Evolutionary conservation across 139 green algal species (phyloP).

Genomic region (Deuterostichococcus epilithicus): DNA sequence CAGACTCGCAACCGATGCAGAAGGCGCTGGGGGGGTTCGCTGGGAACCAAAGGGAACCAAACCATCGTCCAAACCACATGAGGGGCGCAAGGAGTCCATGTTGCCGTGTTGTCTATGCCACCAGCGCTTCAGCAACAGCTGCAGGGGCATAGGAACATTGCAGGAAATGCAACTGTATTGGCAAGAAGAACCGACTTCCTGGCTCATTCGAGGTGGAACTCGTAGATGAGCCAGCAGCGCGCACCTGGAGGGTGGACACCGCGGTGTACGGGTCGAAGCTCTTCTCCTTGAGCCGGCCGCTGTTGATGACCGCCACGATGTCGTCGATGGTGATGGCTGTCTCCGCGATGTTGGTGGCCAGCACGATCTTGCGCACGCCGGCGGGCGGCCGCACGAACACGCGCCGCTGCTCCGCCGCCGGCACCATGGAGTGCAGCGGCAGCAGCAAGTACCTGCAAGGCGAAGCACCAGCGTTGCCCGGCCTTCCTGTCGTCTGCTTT

Average conservation of each 20-base stretch:
- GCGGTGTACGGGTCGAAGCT: conserved; percentile 76
- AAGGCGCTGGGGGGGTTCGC: neutral
- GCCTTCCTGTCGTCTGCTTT: too few relatives aligned
- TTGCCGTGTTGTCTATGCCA: too few relatives aligned
- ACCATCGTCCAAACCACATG: too few relatives aligned
- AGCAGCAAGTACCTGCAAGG: conserved; percentile 46
- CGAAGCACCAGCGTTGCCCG: too few relatives aligned
- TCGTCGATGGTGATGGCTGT: conserved; percentile 85
- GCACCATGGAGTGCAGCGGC: conserved; percentile 74
- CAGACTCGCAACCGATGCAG: neutral
- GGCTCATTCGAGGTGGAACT: conserved; percentile 22
- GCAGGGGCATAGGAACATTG: too few relatives aligned
- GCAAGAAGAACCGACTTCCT: neutral
- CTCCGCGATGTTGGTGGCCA: conserved; percentile 84
- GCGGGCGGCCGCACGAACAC: conserved; percentile 58
- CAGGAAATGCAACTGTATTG: neutral
- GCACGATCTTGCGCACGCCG: conserved; percentile 72
- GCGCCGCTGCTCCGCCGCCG: conserved; percentile 55
- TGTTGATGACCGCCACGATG: conserved; percentile 78
- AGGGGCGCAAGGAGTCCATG: too few relatives aligned
- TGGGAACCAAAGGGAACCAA: too few relatives aligned
- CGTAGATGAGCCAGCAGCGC: conserved; percentile 3
- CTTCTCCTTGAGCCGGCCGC: conserved; percentile 74
- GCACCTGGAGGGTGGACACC: conserved; percentile 66
- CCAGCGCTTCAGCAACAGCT: too few relatives aligned